A percentile compares a stretch with the other conserved stretches of the same genome.
These are phyloP conservation scores for Paecilomyces formosus DNA, from an alignment of 2,329 filamentous ascomycete genomes.

Conservation along the genomic window DNA sequence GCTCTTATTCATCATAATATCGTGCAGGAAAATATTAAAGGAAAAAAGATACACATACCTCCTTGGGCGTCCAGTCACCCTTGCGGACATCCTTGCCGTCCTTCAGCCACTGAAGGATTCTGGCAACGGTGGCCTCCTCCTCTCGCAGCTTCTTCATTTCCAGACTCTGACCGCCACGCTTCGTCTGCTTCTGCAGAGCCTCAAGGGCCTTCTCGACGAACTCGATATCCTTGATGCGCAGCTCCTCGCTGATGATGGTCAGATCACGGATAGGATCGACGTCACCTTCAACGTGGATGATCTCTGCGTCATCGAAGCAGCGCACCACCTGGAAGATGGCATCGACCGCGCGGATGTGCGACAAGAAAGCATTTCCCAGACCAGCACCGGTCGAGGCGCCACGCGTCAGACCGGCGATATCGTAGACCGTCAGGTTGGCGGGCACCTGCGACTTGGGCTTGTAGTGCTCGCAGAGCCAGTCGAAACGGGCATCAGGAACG, in stretches of 20 bases:
- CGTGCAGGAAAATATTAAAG: conserved; percentile 24
- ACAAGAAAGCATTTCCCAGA: conserved; percentile 96
- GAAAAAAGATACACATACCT: conserved; percentile 54
- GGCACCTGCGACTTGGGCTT: conserved; percentile 97
- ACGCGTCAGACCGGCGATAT: conserved; percentile 93
- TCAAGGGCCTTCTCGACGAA: conserved; percentile 95
- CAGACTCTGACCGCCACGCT: conserved; percentile 85
- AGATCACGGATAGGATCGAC: conserved; percentile 92
- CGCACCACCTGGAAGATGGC: conserved; percentile 96
- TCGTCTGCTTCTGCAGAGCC: conserved; percentile 85
- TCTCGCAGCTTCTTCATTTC: conserved; percentile 98
- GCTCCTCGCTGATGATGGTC: conserved; percentile 92
- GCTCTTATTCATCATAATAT: conserved; percentile 94
- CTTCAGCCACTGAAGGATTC: conserved; percentile 74
- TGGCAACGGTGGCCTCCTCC: conserved; percentile 88
- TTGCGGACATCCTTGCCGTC: conserved; percentile 91
- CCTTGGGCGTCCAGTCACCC: conserved; percentile 81
- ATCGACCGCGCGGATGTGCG: conserved; percentile 95
- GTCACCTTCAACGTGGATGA: conserved; percentile 98
- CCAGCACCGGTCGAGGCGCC: conserved; percentile 95
- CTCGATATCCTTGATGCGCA: conserved; percentile 97
- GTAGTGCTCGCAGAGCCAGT: conserved; percentile 94
- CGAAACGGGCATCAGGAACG: conserved; percentile 90
- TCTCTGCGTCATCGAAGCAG: conserved; percentile 98
- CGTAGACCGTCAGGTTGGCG: conserved; percentile 95